Evolutionary conservation across 2,329 filamentous ascomycete species (phyloP).

Genomic region (Tolypocladium amazonense): DNA sequence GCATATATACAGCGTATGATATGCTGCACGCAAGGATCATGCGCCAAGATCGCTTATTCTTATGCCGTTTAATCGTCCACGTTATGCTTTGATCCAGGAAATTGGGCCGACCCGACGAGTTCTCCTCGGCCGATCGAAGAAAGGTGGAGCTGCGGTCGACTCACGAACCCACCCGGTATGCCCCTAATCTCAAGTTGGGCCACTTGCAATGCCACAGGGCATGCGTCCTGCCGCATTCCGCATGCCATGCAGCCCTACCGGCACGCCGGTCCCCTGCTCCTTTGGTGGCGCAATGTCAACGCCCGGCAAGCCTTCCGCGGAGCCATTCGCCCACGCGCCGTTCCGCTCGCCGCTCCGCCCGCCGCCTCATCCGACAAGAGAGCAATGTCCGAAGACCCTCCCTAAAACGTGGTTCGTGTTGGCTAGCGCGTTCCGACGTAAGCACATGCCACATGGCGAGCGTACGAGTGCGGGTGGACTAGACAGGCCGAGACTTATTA

Average conservation of each 20-base stretch:
- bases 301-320: background rate
- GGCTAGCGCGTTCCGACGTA: background rate
- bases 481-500: background rate
- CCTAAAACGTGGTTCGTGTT: background rate
- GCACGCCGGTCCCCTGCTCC: background rate
- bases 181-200: no score
- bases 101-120: no score
- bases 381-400: background rate
- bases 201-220: background rate
- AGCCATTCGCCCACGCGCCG: background rate
- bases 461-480: no score
- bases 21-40: no score
- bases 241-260: background rate
- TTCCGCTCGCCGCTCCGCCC: background rate
- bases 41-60: no score
- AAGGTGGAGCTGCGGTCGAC: background rate
- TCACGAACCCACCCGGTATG: background rate
- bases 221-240: background rate
- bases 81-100: no score
- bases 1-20: no score
- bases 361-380: background rate
- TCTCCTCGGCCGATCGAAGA: background rate
- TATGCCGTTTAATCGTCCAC: no score
- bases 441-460: background rate
- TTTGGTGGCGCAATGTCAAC: background rate